Base-by-base conservation (phyloP, 169 alveolate genomes). In the Miamiensis avidus region DNA sequence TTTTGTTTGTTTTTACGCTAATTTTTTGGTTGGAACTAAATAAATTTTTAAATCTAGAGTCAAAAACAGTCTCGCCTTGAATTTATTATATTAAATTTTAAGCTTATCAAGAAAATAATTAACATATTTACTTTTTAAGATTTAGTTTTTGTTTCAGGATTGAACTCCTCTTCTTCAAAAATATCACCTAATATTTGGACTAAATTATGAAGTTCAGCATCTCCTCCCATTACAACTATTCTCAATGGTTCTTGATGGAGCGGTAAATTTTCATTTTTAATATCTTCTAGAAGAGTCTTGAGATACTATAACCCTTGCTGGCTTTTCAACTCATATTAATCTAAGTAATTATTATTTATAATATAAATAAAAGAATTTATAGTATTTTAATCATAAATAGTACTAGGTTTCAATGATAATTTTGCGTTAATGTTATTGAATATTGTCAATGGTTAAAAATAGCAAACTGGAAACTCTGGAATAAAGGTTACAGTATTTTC, bases 141-240 rank as follows among this genome's bases (percentile, higher is more conserved):
- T n/a, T n/a, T n/a, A n/a, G n/a, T 49, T 49, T 49, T 11, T 49
- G 69, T 20, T 49, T 49, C 69, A 1, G 74, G 29, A n/a, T 31
- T 30, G 31, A 82, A 74, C 6, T 78, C 82, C 26, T 73, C 34
- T 29, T 73, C n/a, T 34, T 33, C 11, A 74, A 78, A 75, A 1
- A 69, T 30, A 26, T 32, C 82, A 27, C 90, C 90, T 31, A 86
- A 32, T 16, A 81, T 29, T 84, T 81, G 74, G 26, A 83, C 78
- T n/a, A 86, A 73, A 64, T 78, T 69, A 75, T 74, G 74, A 29
- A 86, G 29, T 81, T 86, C 86, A 15, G 78, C 76, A 32, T 86
- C 90, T 29, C 86, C 84, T 81, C 90, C 90, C 69, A 86, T 79
- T 28, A 86, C 84, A 4, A 86, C 34, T 28, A 86, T 81, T 81